Evolutionary conservation across 257 asterid species (phyloP).

Genomic region (Solanum sitiens): DNA sequence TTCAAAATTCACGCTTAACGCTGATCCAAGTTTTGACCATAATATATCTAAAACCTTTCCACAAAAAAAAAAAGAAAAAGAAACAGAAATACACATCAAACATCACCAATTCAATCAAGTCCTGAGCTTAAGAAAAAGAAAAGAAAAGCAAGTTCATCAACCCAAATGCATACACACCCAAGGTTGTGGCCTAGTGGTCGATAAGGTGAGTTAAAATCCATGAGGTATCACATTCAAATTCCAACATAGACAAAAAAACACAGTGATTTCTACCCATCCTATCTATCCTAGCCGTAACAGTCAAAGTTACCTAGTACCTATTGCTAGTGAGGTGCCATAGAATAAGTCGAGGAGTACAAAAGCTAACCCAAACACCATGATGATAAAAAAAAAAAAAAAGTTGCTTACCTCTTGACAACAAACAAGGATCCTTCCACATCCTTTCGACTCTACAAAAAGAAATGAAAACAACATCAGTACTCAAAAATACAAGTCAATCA

Average conservation of each 20-base stretch:
- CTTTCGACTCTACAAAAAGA: conserved; percentile 63
- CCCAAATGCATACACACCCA: neutral
- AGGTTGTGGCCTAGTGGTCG: neutral
- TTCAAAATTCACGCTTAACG: neutral
- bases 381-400: neutral
- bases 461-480: neutral
- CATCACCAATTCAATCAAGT: neutral
- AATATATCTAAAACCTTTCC: neutral
- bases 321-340: neutral
- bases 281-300: neutral
- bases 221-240: neutral
- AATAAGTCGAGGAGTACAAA: rapidly evolving
- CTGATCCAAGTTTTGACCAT: neutral
- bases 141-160: neutral
- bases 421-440: conserved; percentile 91
- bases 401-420: conserved; percentile 72
- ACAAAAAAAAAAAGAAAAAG: neutral
- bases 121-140: neutral
- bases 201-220: neutral
- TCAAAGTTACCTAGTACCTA: neutral
- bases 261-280: neutral
- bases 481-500: neutral
- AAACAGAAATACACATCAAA: neutral
- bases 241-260: neutral
- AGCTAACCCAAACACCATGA: neutral